phyloP scores from a whole-genome alignment of 176 grass and related monocot species.

The Eremochloa ophiuroides region DNA sequence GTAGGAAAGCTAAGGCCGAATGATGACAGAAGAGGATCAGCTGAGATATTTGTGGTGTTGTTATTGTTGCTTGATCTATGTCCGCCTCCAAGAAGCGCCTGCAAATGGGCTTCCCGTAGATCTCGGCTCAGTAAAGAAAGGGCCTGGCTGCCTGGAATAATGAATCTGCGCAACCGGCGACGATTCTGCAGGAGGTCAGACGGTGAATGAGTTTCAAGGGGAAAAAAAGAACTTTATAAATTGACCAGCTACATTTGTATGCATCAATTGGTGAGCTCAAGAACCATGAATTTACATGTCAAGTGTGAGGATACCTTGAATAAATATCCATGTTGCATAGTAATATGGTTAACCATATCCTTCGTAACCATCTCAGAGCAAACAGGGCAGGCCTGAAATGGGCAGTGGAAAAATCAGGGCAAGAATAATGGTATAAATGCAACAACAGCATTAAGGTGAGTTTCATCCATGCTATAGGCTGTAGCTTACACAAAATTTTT shows the following conservation, averaged over 20 bases:
- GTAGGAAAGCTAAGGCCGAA: conserved; percentile 73
- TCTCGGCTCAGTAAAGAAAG: conserved; percentile 76
- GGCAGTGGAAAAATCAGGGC: conserved; percentile 2
- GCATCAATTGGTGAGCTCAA: background rate
- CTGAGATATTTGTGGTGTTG: conserved; percentile 57
- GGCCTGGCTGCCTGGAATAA: conserved; percentile 75
- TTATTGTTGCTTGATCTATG: conserved; percentile 54
- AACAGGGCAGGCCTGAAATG: conserved; percentile 79
- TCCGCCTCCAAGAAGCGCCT: conserved; percentile 74
- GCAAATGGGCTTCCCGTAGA: conserved; percentile 85
- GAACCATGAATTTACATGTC: background rate
- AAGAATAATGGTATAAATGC: background rate
- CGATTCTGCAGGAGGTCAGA: conserved; percentile 51
- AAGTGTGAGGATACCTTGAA: conserved; percentile 58
- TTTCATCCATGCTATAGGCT: background rate
- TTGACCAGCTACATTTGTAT: background rate
- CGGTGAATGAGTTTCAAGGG: conserved; percentile 26
- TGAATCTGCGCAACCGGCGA: conserved; percentile 67
- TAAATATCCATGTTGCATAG: conserved; percentile 81
- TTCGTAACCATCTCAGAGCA: conserved; percentile 86
- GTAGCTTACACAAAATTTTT: background rate
- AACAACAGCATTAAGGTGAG: background rate
- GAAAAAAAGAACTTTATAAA: background rate
- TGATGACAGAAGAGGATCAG: conserved; percentile 86
- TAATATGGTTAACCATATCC: conserved; percentile 96